Evolutionary conservation across 2,329 filamentous ascomycete species (phyloP).

Genomic region (Ophidiomyces ophidiicola): DNA sequence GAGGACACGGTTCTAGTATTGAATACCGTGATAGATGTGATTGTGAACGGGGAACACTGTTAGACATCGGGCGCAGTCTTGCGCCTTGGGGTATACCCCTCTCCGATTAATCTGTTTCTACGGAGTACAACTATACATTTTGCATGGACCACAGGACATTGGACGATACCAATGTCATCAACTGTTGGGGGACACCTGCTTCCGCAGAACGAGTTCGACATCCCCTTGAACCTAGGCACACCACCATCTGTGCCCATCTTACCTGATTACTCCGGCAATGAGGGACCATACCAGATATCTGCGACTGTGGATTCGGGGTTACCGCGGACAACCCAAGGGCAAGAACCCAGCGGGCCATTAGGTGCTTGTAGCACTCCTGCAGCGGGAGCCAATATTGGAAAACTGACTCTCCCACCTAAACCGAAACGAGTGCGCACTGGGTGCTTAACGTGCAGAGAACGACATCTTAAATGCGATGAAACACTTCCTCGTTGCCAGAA

Average conservation of each 20-base stretch:
- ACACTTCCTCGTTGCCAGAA: slow-evolving; percentile 56
- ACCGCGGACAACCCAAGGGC: slow-evolving; percentile 4
- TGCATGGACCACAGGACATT: slow-evolving; percentile 4
- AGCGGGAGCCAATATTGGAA: slow-evolving; percentile 3
- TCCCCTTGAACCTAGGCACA: slow-evolving; percentile 15
- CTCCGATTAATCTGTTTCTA: not conserved
- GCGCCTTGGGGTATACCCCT: slow-evolving; percentile 11
- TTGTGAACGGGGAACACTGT: slow-evolving; percentile 7
- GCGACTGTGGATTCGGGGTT: slow-evolving; percentile 9
- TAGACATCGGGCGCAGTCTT: slow-evolving; percentile 9
- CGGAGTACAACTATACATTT: not conserved
- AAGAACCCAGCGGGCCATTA: slow-evolving; percentile 5
- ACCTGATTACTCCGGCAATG: slow-evolving; percentile 11
- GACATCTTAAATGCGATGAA: slow-evolving; percentile 87
- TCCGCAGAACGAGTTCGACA: slow-evolving; percentile 18
- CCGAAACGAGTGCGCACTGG: slow-evolving; percentile 82
- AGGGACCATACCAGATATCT: slow-evolving; percentile 12
- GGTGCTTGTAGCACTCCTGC: not conserved
- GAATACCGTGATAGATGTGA: slow-evolving; percentile 10
- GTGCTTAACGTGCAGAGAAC: slow-evolving; percentile 77
- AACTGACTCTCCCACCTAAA: slow-evolving; percentile 36
- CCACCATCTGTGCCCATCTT: slow-evolving; percentile 10
- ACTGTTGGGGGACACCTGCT: slow-evolving; percentile 16
- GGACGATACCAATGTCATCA: slow-evolving; percentile 17
- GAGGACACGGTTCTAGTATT: slow-evolving; percentile 4